Conservation (phyloP, 78 protist species). For the Tieghemostelium lacteum region DNA sequence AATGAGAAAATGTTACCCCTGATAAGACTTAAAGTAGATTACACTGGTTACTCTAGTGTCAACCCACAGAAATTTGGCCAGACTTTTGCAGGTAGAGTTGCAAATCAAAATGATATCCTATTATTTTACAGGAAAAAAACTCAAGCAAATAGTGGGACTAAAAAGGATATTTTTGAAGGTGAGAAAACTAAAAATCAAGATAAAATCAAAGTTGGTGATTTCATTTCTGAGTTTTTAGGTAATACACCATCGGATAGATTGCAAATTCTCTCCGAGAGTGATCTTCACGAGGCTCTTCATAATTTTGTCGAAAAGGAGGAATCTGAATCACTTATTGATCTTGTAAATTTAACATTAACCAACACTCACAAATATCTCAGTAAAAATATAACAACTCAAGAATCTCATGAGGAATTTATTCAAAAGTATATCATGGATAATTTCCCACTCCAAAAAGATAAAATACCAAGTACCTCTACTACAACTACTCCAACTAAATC, state of each 20-base stretch:
- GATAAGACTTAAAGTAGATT: conserved; percentile 67
- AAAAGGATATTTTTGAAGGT: background rate
- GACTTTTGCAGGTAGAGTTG: conserved; percentile 83
- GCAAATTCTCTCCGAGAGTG: conserved; percentile 56
- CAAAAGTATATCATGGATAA: conserved; percentile 1
- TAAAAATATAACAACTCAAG: conserved; percentile 2
- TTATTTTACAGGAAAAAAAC: conserved; percentile 66
- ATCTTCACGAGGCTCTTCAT: conserved; percentile 49
- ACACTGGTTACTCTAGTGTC: conserved; percentile 71
- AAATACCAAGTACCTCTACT: background rate
- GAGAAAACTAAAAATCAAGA: conserved; percentile 19
- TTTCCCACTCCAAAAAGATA: conserved; percentile 25
- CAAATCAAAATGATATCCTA: conserved; percentile 88
- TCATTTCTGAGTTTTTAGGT: conserved; percentile 52
- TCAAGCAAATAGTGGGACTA: background rate
- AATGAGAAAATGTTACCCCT: conserved; percentile 50
- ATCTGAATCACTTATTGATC: conserved; percentile 31
- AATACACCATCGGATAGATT: conserved; percentile 49
- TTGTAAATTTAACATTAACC: conserved; percentile 27
- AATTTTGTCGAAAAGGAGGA: conserved; percentile 81
- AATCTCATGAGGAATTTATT: conserved; percentile 27
- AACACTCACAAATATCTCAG: background rate
- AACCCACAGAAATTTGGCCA: conserved; percentile 88
- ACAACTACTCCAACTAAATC: too few species aligned
- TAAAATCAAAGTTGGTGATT: conserved; percentile 71